Evolutionary conservation across 805 yeast genomes (phyloP).

Genomic region (Starmerella vitae): DNA sequence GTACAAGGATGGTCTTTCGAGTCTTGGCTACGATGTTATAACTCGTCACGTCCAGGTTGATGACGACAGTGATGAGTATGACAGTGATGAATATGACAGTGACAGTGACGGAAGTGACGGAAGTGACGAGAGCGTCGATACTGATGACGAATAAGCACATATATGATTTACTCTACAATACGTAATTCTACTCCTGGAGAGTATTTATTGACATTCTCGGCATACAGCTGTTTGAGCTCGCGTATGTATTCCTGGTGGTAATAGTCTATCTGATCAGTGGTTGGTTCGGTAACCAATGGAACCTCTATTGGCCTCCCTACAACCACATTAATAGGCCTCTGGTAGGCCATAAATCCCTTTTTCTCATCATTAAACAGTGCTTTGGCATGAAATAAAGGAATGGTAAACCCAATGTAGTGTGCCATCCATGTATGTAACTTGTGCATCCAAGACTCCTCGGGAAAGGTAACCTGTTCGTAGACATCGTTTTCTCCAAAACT

Average conservation of each 20-base stretch:
- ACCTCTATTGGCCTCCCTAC: conserved; percentile 32
- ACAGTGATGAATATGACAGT: neutral
- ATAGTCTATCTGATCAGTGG: conserved; percentile 21
- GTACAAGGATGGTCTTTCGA: conserved; percentile 35
- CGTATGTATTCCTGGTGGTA: conserved; percentile 61
- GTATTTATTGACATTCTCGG: conserved; percentile 40
- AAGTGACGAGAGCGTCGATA: neutral
- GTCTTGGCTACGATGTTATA: conserved; percentile 46
- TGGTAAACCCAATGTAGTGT: conserved; percentile 58
- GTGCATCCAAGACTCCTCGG: conserved; percentile 35
- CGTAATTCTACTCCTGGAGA: conserved; percentile 15
- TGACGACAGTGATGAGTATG: conserved; percentile 8
- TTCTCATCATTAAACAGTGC: conserved; percentile 78
- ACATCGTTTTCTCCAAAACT: conserved; percentile 78
- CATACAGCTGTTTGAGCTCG: conserved; percentile 49
- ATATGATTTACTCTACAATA: conserved; percentile 13
- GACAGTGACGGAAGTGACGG: neutral
- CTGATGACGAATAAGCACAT: neutral
- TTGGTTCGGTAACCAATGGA: conserved; percentile 15
- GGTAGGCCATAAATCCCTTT: conserved; percentile 77
- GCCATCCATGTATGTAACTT: conserved; percentile 63
- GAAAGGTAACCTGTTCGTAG: conserved; percentile 39
- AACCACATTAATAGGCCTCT: conserved; percentile 62
- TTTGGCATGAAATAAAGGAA: conserved; percentile 84
- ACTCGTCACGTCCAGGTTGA: conserved; percentile 40